Evolutionary conservation across 2,329 filamentous ascomycete genomes (phyloP), one percentile per base, ranked within the genome.

Genomic region (Drechslerella dactyloides): DNA sequence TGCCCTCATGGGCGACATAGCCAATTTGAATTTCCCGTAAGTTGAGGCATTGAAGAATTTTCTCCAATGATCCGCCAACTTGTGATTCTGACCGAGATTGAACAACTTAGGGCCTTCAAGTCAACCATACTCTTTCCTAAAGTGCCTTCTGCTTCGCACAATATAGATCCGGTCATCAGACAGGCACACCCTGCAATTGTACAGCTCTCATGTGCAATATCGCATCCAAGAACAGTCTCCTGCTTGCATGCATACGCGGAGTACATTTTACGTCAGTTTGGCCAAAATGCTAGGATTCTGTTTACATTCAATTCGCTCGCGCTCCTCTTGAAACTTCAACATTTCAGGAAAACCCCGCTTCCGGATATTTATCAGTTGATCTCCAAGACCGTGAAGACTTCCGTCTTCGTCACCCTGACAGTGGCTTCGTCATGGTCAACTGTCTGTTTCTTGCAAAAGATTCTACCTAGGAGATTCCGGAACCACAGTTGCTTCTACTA

Each of bases 201-300:
- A 2, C 59, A 64, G 21, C 59, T 70, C 7, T 70, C 66, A 24
- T 70, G 66, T 56, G 66, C 66, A n/a, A n/a, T 70, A 48, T 59
- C 60, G 2, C 66, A 70, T 33, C 66, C 66, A 7, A 55, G 50
- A 42, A 64, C 48, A 2, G 66, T 70, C 19, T 70, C 66, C 15
- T 70, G 66, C 11, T 46, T 51, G 1, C 35, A 57, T 35, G 59
- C 59, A 11, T 70, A 63, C 42, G 10, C 35, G 2, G 33, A 48
- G 46, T 70, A 60, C 40, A 24, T 30, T 21, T 23, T 55, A 5
- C 24, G 35, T 10, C 59, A 63, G 27, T 60, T 70, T 30, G 50
- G 53, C 10, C 59, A 27, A 42, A 64, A 70, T 52, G 13, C 48
- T 1, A 46, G 46, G 19, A 21, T 64, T 8, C 63, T 60, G 21